These are phyloP conservation scores for Moesziomyces parantarcticus DNA, from an alignment of 1,284 basidiomycete species.

Conservation along the genomic window DNA sequence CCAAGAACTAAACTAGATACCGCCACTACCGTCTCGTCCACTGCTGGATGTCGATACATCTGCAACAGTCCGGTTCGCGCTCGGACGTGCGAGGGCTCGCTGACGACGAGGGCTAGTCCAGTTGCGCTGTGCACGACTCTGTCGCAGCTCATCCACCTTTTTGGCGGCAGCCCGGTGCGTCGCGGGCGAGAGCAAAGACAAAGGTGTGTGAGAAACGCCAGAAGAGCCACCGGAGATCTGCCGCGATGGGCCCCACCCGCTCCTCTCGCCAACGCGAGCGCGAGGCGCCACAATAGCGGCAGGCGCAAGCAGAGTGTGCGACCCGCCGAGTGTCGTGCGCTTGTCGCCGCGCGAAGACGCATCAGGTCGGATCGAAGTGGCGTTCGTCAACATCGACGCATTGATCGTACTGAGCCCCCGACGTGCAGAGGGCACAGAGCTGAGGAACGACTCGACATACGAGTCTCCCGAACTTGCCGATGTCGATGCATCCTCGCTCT, in stretches of 20 bases:
- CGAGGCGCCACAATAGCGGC: no score
- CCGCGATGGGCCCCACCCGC: constrained; percentile 4
- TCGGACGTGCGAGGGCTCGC: not conserved
- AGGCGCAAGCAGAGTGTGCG: not conserved
- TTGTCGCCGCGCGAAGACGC: not conserved
- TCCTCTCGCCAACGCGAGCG: no score
- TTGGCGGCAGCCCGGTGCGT: constrained; percentile 22
- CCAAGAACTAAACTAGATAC: constrained; percentile 6
- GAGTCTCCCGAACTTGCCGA: constrained; percentile 3
- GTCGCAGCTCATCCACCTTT: constrained; percentile 28
- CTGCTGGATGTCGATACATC: not conserved
- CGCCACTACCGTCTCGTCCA: constrained; percentile 5
- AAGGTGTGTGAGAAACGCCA: constrained; percentile 35
- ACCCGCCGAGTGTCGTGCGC: no score
- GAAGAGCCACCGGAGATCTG: constrained; percentile 28
- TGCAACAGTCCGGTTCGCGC: not conserved
- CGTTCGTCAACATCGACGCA: constrained; percentile 22
- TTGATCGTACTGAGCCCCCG: constrained; percentile 17
- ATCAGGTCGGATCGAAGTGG: constrained; percentile 14
- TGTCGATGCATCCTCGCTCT: not conserved
- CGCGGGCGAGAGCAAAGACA: constrained; percentile 38
- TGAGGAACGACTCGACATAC: constrained; percentile 5
- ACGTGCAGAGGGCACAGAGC: no score
- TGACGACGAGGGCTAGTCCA: constrained; percentile 28
- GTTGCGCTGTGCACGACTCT: constrained; percentile 18